Evolutionary conservation across 2,329 filamentous ascomycete genomes (phyloP).

Genomic region (Colletotrichum ledebouriae): DNA sequence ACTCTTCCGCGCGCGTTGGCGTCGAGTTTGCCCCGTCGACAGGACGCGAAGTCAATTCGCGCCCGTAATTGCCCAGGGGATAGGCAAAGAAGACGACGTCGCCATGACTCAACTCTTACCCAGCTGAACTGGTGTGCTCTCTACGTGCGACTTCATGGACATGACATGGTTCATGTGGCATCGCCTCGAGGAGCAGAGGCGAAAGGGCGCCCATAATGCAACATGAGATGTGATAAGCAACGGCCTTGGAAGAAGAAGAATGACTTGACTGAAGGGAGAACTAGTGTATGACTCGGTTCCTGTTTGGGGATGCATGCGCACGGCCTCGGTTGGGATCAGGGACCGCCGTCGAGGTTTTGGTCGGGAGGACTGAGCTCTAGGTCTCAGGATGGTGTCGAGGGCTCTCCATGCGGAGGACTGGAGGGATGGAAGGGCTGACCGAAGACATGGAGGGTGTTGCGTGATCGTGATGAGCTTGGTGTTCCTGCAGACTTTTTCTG

Average conservation of each 20-base stretch:
- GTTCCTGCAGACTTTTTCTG: constrained; percentile 1
- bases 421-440: neutral
- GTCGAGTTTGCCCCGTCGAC: neutral
- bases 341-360: constrained; percentile 10
- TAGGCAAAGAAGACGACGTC: neutral
- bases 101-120: constrained; percentile 10
- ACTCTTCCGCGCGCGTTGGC: neutral
- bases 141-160: constrained; percentile 23
- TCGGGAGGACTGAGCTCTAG: constrained; percentile 36
- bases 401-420: constrained; percentile 9
- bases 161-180: constrained; percentile 6
- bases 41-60: neutral
- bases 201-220: neutral
- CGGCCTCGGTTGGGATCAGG: constrained; percentile 34
- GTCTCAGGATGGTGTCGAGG: constrained; percentile 39
- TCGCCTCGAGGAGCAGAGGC: constrained; percentile 13
- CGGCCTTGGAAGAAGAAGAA: neutral
- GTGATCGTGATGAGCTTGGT: constrained; percentile 9
- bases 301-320: constrained; percentile 29
- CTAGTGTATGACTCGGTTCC: constrained; percentile 29
- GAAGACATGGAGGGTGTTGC: neutral
- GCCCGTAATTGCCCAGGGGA: neutral
- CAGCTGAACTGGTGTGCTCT: neutral
- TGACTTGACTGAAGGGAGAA: neutral
- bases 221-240: neutral